Evolutionary conservation across 306 rosid genomes (phyloP), one percentile per base, ranked within the genome.

Genomic region (Quercus alba): DNA sequence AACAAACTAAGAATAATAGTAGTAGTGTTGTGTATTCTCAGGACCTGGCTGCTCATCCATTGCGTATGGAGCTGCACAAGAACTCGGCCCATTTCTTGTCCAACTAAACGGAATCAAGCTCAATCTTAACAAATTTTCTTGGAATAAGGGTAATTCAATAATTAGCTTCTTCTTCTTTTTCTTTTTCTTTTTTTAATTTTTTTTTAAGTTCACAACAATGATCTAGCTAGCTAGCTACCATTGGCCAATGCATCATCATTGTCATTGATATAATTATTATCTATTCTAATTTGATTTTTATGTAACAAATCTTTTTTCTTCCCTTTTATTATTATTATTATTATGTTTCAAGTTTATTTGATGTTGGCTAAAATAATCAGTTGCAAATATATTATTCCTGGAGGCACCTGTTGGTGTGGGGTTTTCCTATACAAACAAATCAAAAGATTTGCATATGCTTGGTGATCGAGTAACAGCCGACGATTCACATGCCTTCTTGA

Each of bases 321-420:
- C 18, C 13, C 26, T 13, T 26, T 33, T 33, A 33, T 33, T 33
- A 5, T 33, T 33, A 30, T 30, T 30, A 5, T 0, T 14, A 5
- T 15, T 1, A 62, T 14, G 15, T 26, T 63, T 28, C 20, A 6
- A 26, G n/a, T 26, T 2, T 17, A 28, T 26, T 57, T 75, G 61
- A 57, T 63, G 18, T 59, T 58, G 17, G 9, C 44, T 26, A 41
- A 41, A 41, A 28, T 18, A 30, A 55, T 49, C 88, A 90, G 94
- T 35, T 78, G 94, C 94, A 82, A 92, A 92, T 77, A 44, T 90
- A 10, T 44, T 92, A 58, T 90, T 92, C 84, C 57, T 90, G 78
- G 97, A 92, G 88, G 77, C 97, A 46, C 97, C 97, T 0, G 79
- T 86, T n/a, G 94, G 97, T 2, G 92, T 92, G 2, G 97, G 94